phyloP scores from a whole-genome alignment of 164 flowering plant genomes.

The Platanus orientalis region DNA sequence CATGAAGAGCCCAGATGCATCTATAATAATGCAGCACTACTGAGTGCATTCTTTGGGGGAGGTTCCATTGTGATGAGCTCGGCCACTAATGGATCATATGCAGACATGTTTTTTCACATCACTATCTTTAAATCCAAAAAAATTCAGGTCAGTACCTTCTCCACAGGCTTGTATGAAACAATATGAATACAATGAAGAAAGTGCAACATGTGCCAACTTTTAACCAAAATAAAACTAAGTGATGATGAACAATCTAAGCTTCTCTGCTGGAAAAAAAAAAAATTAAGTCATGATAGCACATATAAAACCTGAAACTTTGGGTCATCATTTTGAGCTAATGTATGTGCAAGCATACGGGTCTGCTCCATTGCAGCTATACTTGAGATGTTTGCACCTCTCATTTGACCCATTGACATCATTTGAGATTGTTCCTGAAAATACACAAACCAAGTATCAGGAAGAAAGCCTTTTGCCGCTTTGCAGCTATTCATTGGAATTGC shows the following conservation, averaged over 20 bases:
- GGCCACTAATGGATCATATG: not conserved
- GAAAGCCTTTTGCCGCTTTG: too few relatives aligned
- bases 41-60: not conserved
- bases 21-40: not conserved
- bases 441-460: slow-evolving; percentile 4
- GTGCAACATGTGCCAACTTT: not conserved
- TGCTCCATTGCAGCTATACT: slow-evolving; percentile 83
- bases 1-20: not conserved
- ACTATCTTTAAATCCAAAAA: not conserved
- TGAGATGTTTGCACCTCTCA: slow-evolving; percentile 46
- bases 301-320: slow-evolving; percentile 90
- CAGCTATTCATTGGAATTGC: too few relatives aligned
- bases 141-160: not conserved
- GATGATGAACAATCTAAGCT: too few relatives aligned
- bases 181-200: not conserved
- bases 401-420: slow-evolving; percentile 42
- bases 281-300: not conserved
- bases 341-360: slow-evolving; percentile 90
- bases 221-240: not conserved
- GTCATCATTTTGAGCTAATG: slow-evolving; percentile 81
- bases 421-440: slow-evolving; percentile 62
- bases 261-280: not conserved
- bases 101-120: not conserved
- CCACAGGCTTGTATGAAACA: not conserved
- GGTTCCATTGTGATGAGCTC: not conserved